These are phyloP conservation scores for Xylaria bambusicola DNA, from an alignment of 495 filamentous ascomycete genomes.

Conservation along the genomic window DNA sequence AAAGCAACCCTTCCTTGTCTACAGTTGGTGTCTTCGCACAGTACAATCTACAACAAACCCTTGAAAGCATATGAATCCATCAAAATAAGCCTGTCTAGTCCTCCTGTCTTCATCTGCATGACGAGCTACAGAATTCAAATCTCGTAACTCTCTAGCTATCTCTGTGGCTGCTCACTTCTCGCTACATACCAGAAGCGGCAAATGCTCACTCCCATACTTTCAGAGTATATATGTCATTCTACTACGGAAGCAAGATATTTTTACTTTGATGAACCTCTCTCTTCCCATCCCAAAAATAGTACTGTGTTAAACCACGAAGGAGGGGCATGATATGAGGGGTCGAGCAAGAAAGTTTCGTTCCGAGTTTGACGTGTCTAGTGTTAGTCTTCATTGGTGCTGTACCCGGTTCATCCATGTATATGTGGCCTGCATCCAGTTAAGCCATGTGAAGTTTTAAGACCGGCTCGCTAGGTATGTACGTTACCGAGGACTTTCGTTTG, in stretches of 20 bases:
- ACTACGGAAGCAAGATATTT: background rate
- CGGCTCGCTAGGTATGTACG: slow-evolving; percentile 2
- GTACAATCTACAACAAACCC: slow-evolving; percentile 5
- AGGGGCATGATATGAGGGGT: slow-evolving; percentile 12
- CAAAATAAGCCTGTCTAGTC: background rate
- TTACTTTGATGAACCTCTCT: background rate
- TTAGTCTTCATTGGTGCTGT: slow-evolving; percentile 10
- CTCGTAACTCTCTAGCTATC: background rate
- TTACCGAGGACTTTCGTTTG: slow-evolving; percentile 11
- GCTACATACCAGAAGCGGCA: background rate
- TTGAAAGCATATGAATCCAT: background rate
- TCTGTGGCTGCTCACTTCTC: background rate
- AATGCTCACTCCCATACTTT: background rate
- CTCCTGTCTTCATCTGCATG: too few species aligned
- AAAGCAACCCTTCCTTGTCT: background rate
- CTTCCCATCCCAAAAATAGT: background rate
- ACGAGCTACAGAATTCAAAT: background rate
- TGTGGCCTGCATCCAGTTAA: slow-evolving; percentile 17
- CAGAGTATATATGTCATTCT: background rate
- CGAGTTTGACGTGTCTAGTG: slow-evolving; percentile 20
- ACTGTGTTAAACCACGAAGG: slow-evolving; percentile 10
- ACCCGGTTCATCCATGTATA: slow-evolving; percentile 16
- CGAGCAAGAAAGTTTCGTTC: slow-evolving; percentile 25
- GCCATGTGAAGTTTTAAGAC: slow-evolving; percentile 14
- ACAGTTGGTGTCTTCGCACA: background rate